phyloP scores from a whole-genome alignment of 1,284 basidiomycete genomes.

The Ustilago nuda region DNA sequence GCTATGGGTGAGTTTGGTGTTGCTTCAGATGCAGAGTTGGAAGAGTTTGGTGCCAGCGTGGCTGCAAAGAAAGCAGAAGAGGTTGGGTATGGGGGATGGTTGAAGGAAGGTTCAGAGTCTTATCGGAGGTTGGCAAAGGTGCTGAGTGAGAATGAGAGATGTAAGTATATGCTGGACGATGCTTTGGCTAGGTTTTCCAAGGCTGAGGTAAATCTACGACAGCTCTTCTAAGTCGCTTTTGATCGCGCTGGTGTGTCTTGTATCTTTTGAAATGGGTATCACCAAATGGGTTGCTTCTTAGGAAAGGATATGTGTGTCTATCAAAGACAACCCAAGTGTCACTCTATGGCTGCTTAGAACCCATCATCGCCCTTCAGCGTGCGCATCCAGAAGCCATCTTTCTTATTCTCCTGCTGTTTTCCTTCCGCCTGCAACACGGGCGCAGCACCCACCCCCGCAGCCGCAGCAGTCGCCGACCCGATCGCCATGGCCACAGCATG shows the following conservation, averaged over 20 bases:
- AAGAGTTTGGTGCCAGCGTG: slow-evolving; percentile 11
- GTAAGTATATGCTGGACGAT: slow-evolving; percentile 27
- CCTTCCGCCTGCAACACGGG: slow-evolving; percentile 37
- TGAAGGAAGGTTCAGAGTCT: slow-evolving; percentile 9
- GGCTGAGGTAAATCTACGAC: slow-evolving; percentile 13
- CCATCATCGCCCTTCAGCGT: slow-evolving; percentile 39
- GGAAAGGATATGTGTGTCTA: neutral
- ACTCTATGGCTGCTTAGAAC: slow-evolving; percentile 1
- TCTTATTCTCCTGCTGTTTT: slow-evolving; percentile 31
- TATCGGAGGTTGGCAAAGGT: slow-evolving; percentile 10
- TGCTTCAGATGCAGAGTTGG: slow-evolving; percentile 17
- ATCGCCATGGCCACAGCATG: slow-evolving; percentile 22
- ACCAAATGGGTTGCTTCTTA: slow-evolving; percentile 7
- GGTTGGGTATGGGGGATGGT: slow-evolving; percentile 28
- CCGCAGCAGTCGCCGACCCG: slow-evolving; percentile 28
- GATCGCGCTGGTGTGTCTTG: neutral
- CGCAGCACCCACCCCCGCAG: slow-evolving; percentile 24
- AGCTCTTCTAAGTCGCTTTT: slow-evolving; percentile 14
- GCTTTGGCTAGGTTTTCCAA: slow-evolving; percentile 23
- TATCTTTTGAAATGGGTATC: slow-evolving; percentile 17
- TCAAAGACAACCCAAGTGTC: neutral
- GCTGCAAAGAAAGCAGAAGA: slow-evolving; percentile 15
- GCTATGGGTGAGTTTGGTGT: slow-evolving; percentile 3
- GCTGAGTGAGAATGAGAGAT: slow-evolving; percentile 20
- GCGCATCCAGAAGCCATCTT: slow-evolving; percentile 47